Percentiles rank a stretch among this genome's conserved stretches.
Evolutionary conservation across 441 rosid genomes (phyloP).

Genomic region (Adansonia grandidieri): DNA sequence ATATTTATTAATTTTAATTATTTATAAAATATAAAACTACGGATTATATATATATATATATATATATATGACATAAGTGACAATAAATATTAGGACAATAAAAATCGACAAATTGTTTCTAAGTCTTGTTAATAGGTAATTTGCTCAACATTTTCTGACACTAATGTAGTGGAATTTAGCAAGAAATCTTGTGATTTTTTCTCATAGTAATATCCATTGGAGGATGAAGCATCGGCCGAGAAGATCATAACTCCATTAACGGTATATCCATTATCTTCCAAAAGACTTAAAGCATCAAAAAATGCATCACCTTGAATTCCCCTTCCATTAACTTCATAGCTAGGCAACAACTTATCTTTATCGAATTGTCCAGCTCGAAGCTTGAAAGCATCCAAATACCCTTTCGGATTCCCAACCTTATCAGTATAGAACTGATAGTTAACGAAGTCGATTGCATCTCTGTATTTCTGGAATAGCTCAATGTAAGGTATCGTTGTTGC

Average conservation of each 20-base stretch:
- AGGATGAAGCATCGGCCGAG: slow-evolving; percentile 55
- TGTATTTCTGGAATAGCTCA: slow-evolving; percentile 40
- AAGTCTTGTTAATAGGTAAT: no score
- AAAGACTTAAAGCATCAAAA: slow-evolving; percentile 46
- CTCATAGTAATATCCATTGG: slow-evolving; percentile 45
- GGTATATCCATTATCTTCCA: slow-evolving; percentile 42
- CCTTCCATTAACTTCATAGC: slow-evolving; percentile 62
- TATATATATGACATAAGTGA: no score
- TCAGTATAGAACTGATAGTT: slow-evolving; percentile 66
- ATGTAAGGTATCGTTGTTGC: slow-evolving; percentile 37
- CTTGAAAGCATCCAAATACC: slow-evolving; percentile 42
- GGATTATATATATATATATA: no score
- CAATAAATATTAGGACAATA: no score
- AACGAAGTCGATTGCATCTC: slow-evolving; percentile 47
- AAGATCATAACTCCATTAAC: slow-evolving; percentile 64
- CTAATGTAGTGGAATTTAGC: slow-evolving; percentile 47
- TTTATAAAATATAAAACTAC: no score
- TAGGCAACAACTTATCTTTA: slow-evolving; percentile 46
- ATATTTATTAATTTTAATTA: no score
- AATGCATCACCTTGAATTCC: slow-evolving; percentile 65
- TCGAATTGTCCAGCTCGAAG: slow-evolving; percentile 44
- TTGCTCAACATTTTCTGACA: neutral
- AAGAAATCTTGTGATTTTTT: slow-evolving; percentile 57
- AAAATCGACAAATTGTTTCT: no score
- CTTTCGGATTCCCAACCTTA: slow-evolving; percentile 38